These are phyloP conservation scores for Ceratocystis smalleyi DNA, from an alignment of 2,329 filamentous ascomycete genomes.

Conservation along the genomic window DNA sequence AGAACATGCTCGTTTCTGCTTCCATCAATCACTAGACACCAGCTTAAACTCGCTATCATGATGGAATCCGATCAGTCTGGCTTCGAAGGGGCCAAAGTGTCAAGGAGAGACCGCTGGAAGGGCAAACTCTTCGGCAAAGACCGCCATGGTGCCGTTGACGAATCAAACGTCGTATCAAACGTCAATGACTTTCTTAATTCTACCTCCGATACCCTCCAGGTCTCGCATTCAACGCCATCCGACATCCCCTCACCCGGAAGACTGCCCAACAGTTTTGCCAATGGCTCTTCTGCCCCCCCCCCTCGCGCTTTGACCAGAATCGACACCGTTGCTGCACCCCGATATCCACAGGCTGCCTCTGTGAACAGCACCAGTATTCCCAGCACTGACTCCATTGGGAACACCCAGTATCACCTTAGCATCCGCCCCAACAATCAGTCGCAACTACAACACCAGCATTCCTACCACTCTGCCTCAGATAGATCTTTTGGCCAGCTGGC, in stretches of 20 bases:
- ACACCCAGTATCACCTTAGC: slow-evolving; percentile 8
- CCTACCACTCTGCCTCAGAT: slow-evolving; percentile 29
- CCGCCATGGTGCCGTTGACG: slow-evolving; percentile 23
- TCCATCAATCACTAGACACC: not conserved
- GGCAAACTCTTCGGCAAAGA: slow-evolving; percentile 44
- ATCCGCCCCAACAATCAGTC: slow-evolving; percentile 11
- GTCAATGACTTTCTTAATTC: slow-evolving; percentile 43
- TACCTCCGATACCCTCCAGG: slow-evolving; percentile 39
- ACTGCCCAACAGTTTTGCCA: slow-evolving; percentile 25
- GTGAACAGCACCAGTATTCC: not conserved
- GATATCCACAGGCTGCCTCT: slow-evolving; percentile 36
- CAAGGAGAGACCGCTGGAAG: slow-evolving; percentile 42
- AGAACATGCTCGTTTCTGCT: slow-evolving; percentile 3
- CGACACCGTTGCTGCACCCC: slow-evolving; percentile 39
- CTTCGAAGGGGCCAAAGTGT: slow-evolving; percentile 35
- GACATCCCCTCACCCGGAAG: slow-evolving; percentile 19
- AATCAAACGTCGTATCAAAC: slow-evolving; percentile 27
- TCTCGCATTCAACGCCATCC: slow-evolving; percentile 33
- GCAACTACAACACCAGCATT: slow-evolving; percentile 17
- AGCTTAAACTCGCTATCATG: not conserved
- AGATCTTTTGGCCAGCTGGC: slow-evolving; percentile 28
- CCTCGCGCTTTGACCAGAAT: slow-evolving; percentile 28
- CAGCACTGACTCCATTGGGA: not conserved
- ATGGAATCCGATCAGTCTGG: slow-evolving; percentile 16
- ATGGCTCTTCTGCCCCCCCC: slow-evolving; percentile 2